Conservation (phyloP, 75 land plant species). For the Pinus albicaulis region DNA sequence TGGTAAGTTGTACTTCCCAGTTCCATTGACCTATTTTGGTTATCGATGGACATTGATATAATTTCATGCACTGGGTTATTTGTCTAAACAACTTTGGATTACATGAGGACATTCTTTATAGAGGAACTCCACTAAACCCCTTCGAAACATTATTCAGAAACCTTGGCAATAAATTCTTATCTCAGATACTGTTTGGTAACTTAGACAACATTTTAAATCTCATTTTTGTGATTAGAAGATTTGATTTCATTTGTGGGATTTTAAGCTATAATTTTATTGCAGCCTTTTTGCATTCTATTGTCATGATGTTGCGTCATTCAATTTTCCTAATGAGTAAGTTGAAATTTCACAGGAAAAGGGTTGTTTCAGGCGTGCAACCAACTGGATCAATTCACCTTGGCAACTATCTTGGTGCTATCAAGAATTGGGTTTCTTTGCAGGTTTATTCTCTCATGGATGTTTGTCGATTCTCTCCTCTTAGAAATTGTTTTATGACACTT, state of each 20-base stretch:
- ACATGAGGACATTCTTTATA: background rate
- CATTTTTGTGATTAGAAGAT: background rate
- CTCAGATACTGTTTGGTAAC: background rate
- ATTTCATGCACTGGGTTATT: background rate
- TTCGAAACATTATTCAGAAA: background rate
- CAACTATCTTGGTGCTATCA: conserved; percentile 96
- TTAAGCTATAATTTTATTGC: background rate
- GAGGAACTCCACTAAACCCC: background rate
- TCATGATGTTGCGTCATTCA: background rate
- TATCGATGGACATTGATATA: background rate
- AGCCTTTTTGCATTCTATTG: background rate
- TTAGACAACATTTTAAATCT: background rate
- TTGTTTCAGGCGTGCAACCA: conserved; percentile 99
- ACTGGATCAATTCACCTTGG: conserved; percentile 94
- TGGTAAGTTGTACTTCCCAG: background rate
- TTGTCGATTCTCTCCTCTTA: background rate
- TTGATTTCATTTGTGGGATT: background rate
- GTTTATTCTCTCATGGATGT: conserved; percentile 21
- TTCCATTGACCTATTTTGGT: background rate
- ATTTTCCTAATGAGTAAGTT: conserved; percentile 4
- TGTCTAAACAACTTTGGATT: background rate
- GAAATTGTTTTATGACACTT: background rate
- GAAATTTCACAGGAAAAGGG: conserved; percentile 63
- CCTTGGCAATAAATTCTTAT: background rate
- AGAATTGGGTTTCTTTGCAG: conserved; percentile 91